Conservation (phyloP, 495 filamentous ascomycete species). For the Chaetomidium leptoderma region DNA sequence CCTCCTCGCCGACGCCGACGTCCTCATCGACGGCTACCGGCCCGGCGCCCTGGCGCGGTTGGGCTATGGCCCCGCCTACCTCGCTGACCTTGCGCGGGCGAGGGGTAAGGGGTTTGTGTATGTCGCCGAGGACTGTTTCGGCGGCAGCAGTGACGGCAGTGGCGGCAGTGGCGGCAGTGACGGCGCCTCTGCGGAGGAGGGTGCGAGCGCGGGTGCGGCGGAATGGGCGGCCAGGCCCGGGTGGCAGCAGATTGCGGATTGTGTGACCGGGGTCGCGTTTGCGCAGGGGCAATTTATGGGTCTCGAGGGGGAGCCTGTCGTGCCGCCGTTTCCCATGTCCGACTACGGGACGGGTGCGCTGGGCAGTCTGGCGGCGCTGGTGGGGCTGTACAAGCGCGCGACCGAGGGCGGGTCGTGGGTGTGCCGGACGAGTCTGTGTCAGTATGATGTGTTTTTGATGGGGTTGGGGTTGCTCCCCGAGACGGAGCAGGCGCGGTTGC, state of each 20-base stretch:
- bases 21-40: slow-evolving; percentile 63
- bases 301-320: slow-evolving; percentile 60
- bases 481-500: slow-evolving; percentile 53
- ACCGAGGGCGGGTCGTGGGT: slow-evolving; percentile 61
- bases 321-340: slow-evolving; percentile 76
- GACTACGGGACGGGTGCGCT: slow-evolving; percentile 72
- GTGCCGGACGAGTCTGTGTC: slow-evolving; percentile 52
- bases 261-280: slow-evolving; percentile 60
- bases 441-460: slow-evolving; percentile 68
- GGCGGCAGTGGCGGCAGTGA: background rate
- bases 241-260: slow-evolving; percentile 60
- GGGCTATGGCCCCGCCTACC: slow-evolving; percentile 54
- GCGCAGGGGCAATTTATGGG: slow-evolving; percentile 72
- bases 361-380: slow-evolving; percentile 60
- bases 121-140: slow-evolving; percentile 71
- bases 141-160: slow-evolving; percentile 37
- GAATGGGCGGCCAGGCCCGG: slow-evolving; percentile 49
- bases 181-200: too few species aligned
- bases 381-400: slow-evolving; percentile 58
- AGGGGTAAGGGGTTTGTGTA: slow-evolving; percentile 62
- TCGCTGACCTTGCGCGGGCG: slow-evolving; percentile 47
- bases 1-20: slow-evolving; percentile 56
- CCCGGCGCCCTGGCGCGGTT: slow-evolving; percentile 62
- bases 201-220: too few species aligned
- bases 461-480: slow-evolving; percentile 56